phyloP scores from a whole-genome alignment of 352 stramenopile genomes.

The Pythium brassicae region DNA sequence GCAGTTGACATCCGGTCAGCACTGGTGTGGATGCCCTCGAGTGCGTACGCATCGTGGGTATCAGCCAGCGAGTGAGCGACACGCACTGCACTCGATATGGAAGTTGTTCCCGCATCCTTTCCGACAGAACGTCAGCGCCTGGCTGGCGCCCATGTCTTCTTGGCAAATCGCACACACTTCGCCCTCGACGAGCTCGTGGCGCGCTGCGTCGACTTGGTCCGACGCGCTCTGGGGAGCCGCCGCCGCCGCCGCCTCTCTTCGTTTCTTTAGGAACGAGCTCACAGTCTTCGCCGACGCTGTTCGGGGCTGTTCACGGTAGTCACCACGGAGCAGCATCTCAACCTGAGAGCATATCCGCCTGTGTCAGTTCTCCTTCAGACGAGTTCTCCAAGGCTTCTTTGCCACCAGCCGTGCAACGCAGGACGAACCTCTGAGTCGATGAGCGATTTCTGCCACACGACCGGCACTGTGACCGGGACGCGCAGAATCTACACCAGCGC shows the following conservation, averaged over 20 bases:
- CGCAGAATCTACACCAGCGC: conserved; percentile 39
- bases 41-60: background rate
- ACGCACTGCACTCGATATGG: conserved; percentile 64
- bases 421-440: conserved; percentile 79
- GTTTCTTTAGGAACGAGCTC: conserved; percentile 40
- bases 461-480: conserved; percentile 52
- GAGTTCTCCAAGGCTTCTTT: background rate
- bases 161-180: conserved; percentile 85
- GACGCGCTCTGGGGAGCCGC: conserved; percentile 16
- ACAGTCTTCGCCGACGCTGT: conserved; percentile 16
- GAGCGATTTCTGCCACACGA: conserved; percentile 85
- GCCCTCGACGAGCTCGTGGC: conserved; percentile 61
- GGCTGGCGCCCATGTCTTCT: conserved; percentile 64
- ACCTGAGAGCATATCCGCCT: conserved; percentile 35
- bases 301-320: conserved; percentile 41
- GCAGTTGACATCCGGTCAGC: background rate
- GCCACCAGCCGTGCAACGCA: too few relatives aligned
- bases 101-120: conserved; percentile 80
- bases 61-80: background rate
- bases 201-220: conserved; percentile 23
- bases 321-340: conserved; percentile 54
- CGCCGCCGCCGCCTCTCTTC: conserved; percentile 13
- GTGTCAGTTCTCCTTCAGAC: too few relatives aligned
- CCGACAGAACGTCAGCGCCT: conserved; percentile 69
- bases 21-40: too few relatives aligned